A percentile compares a stretch with the other conserved stretches of the same genome.
These are phyloP conservation scores for Paraconiothyrium brasiliense DNA, from an alignment of 2,329 filamentous ascomycete species.

Conservation along the genomic window DNA sequence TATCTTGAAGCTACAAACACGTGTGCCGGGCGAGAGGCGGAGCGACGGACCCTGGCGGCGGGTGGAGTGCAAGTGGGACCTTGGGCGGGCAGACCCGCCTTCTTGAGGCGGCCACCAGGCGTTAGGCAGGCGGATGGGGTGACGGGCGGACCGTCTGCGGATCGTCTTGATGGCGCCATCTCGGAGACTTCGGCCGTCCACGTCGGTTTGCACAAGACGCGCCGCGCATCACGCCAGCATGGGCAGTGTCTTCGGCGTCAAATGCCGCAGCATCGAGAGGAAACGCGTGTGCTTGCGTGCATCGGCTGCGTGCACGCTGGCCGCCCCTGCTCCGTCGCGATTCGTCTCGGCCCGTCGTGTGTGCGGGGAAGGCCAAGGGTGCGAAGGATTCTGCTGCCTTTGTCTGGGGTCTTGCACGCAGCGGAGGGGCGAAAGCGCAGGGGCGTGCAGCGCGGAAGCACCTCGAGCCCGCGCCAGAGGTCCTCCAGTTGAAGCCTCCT, in stretches of 20 bases:
- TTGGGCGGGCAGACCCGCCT: background rate
- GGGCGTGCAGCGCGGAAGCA: constrained; percentile 1
- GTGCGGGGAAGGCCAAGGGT: constrained; percentile 17
- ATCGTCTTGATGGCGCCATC: constrained; percentile 6
- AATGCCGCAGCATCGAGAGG: constrained; percentile 11
- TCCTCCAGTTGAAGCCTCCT: background rate
- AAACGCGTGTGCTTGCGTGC: background rate
- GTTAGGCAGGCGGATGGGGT: too few species aligned
- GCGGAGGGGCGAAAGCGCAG: background rate
- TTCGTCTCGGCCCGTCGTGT: constrained; percentile 16
- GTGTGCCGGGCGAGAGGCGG: background rate
- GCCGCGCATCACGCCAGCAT: constrained; percentile 12
- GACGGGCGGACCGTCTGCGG: background rate
- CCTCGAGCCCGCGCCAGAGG: background rate
- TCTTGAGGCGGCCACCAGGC: background rate
- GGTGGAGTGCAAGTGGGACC: background rate
- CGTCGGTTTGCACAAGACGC: background rate
- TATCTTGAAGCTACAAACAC: too few species aligned
- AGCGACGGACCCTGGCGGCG: background rate
- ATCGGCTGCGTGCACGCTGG: constrained; percentile 2
- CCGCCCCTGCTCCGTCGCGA: constrained; percentile 1
- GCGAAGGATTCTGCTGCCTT: background rate
- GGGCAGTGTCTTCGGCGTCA: background rate
- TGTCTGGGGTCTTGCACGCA: background rate
- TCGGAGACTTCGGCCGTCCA: background rate